Evolutionary conservation across 495 filamentous ascomycete species (phyloP).

Genomic region (Aspergillus panamensis): DNA sequence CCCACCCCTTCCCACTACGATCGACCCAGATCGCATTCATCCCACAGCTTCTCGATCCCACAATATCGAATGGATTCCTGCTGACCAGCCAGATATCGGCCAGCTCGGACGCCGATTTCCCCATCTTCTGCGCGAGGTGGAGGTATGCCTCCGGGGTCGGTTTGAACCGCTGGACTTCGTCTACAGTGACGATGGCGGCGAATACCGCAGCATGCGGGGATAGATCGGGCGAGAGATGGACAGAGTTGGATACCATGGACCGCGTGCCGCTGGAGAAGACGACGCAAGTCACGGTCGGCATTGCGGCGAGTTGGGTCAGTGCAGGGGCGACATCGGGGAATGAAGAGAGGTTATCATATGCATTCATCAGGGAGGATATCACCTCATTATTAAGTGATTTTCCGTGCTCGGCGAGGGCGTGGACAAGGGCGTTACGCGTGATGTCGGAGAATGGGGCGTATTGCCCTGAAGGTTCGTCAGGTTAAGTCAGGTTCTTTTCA

Average conservation of each 20-base stretch:
- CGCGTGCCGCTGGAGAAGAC: slow-evolving; percentile 75
- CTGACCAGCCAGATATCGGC: too few relatives aligned
- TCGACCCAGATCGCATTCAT: too few relatives aligned
- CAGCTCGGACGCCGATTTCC: too few relatives aligned
- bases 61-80: too few relatives aligned
- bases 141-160: slow-evolving; percentile 63
- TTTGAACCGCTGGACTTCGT: slow-evolving; percentile 61
- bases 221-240: slow-evolving; percentile 54
- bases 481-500: not conserved
- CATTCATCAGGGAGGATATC: slow-evolving; percentile 51
- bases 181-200: slow-evolving; percentile 57
- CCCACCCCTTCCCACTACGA: too few relatives aligned
- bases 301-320: slow-evolving; percentile 41
- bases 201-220: slow-evolving; percentile 49
- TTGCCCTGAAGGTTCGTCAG: slow-evolving; percentile 35
- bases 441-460: slow-evolving; percentile 65
- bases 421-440: slow-evolving; percentile 58
- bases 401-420: slow-evolving; percentile 59
- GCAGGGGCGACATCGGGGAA: slow-evolving; percentile 63
- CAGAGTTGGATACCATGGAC: slow-evolving; percentile 59
- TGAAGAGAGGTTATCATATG: slow-evolving; percentile 67
- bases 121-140: slow-evolving; percentile 41
- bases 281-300: slow-evolving; percentile 47
- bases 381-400: slow-evolving; percentile 39
- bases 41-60: too few relatives aligned